Conservation (phyloP, 768 basidiomycete genomes). For the Mycena vulgaris region DNA sequence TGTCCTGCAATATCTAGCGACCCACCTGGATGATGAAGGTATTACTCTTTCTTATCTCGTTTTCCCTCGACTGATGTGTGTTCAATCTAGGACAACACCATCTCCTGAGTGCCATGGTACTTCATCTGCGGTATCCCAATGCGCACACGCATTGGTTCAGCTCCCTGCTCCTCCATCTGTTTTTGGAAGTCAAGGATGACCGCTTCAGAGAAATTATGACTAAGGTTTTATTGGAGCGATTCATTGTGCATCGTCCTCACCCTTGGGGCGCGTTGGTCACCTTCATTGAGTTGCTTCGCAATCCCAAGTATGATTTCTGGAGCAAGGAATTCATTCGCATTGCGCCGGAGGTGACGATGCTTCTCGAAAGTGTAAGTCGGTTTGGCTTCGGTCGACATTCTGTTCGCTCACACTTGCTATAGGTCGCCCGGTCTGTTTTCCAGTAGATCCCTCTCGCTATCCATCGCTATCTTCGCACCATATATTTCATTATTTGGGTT, state of each 20-base stretch:
- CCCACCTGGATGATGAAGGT: slow-evolving; percentile 94
- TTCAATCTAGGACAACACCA: slow-evolving; percentile 88
- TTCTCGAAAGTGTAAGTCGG: slow-evolving; percentile 84
- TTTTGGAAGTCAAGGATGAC: slow-evolving; percentile 83
- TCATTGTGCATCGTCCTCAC: slow-evolving; percentile 95
- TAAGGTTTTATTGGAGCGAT: slow-evolving; percentile 92
- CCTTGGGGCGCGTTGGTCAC: slow-evolving; percentile 97
- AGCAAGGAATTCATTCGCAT: slow-evolving; percentile 88
- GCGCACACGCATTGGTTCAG: slow-evolving; percentile 99
- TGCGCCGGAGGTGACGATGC: slow-evolving; percentile 87
- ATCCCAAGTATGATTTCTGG: slow-evolving; percentile 93
- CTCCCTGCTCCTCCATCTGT: slow-evolving; percentile 89
- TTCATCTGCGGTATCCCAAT: slow-evolving; percentile 97
- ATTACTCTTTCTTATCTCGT: slow-evolving; percentile 42
- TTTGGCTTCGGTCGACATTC: slow-evolving; percentile 17
- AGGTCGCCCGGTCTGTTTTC: slow-evolving; percentile 88
- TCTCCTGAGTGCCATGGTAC: slow-evolving; percentile 91
- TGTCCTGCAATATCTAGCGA: slow-evolving; percentile 85
- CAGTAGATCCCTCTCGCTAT: slow-evolving; percentile 77
- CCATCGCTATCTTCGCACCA: slow-evolving; percentile 87
- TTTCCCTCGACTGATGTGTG: slow-evolving; percentile 18
- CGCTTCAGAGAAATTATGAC: slow-evolving; percentile 88
- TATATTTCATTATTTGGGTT: slow-evolving; percentile 76
- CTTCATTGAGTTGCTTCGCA: slow-evolving; percentile 94
- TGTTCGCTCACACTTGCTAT: slow-evolving; percentile 35